Base-by-base conservation (phyloP, 352 stramenopile genomes). In the Nothophytophthora sp. region DNA sequence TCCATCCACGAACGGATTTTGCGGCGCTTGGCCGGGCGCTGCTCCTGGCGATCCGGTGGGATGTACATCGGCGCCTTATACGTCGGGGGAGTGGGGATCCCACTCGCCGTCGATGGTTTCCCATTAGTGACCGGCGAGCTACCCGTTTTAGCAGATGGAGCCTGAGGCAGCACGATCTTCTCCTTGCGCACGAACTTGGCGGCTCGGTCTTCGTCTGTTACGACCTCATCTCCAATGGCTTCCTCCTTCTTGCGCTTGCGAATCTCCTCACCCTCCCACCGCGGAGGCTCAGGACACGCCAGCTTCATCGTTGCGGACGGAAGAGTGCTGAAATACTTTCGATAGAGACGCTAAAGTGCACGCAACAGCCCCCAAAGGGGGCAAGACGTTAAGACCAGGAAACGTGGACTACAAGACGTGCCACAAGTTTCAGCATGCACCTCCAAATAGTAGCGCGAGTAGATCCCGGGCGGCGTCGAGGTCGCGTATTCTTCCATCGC, bases 1-100 rank as follows among this genome's bases (percentile, higher is more conserved):
- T 95, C 85, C 49, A 88, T 68, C 85, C 85, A 95, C 36, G 85
- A 89, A 10, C 85, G 82, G 36, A 95, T 92, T 73, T 95, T 95
- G 25, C 85, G 82, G 24, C 82, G 80, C 60, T 95, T 95, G 0
- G 81, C 52, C 18, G 76, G 68, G 18, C 78, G 78, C 19, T 73
- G 55, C 3, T 87, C 73, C 30, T 77, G 64, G 6, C 71, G 78
- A 50, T 83, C 61, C 18, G 81, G 76, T 19, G 76, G 79, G 46
- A 83, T 88, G 53, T 92, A 87, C 40, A 87, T 67, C 10, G 82
- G 76, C 8, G 85, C 65, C 52, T 81, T 88, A 59, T 92, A 93
- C 25, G 73, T 72, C 4, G 82, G 82, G 47, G 60, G 53, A 8
- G 57, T 65, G 2, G 68, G 54, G 11, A 73, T 58, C 6, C 56